A percentile compares a stretch with the other conserved stretches of the same genome.
Conservation (phyloP, 208 protist genomes). For the Naegleria gruberi region DNA sequence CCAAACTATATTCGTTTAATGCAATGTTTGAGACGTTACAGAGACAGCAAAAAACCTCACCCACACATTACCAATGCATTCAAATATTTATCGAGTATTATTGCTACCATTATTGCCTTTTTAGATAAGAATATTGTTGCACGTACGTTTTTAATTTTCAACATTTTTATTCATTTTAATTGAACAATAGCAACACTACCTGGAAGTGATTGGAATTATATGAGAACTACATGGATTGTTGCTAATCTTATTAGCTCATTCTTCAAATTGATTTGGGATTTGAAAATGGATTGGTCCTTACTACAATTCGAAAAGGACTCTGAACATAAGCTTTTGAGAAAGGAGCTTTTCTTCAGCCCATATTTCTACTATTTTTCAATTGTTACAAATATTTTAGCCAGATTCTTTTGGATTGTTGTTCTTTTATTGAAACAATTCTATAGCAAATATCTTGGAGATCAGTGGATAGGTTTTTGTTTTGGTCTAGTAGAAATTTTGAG, state of each 20-base stretch:
- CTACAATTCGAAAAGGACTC: background rate
- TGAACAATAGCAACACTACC: background rate
- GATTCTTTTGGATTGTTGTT: background rate
- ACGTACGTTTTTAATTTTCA: background rate
- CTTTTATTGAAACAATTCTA: background rate
- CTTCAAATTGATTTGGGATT: conserved; percentile 12
- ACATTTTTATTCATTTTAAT: background rate
- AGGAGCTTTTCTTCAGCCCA: background rate
- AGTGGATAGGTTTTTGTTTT: conserved; percentile 26
- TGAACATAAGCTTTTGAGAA: background rate
- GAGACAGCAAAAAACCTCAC: conserved; percentile 27
- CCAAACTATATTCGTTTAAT: conserved; percentile 38
- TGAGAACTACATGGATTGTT: background rate
- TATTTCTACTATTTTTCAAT: conserved; percentile 19
- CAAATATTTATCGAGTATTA: conserved; percentile 44
- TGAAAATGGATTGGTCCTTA: conserved; percentile 15
- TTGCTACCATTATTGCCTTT: conserved; percentile 29
- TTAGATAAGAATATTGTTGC: conserved; percentile 2
- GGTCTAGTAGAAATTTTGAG: conserved; percentile 41
- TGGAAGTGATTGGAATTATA: background rate
- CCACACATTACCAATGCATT: conserved; percentile 43
- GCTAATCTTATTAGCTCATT: background rate
- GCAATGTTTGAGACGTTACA: conserved; percentile 47
- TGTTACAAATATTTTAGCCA: conserved; percentile 4
- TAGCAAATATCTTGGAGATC: background rate